Evolutionary conservation across 179 eudicot genomes (phyloP).

Genomic region (Drosera spatulata): DNA sequence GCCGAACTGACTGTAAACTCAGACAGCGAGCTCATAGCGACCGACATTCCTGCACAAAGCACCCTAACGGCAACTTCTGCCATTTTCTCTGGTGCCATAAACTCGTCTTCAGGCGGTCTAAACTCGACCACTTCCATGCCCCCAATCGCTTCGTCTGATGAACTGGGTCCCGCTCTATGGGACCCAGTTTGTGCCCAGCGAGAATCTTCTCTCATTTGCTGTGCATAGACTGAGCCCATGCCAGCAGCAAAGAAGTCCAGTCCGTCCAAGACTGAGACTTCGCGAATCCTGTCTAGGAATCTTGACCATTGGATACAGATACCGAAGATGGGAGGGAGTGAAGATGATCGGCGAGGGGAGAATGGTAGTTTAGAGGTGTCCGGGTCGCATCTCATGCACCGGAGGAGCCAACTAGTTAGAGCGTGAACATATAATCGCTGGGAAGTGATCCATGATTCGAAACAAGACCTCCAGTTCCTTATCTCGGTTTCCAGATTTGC

Average conservation of each 20-base stretch:
- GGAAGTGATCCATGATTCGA: conserved; percentile 77
- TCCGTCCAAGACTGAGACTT: conserved; percentile 71
- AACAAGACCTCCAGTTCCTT: conserved; percentile 73
- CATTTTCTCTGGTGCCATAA: conserved; percentile 73
- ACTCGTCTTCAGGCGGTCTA: conserved; percentile 35
- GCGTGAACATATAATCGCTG: conserved; percentile 77
- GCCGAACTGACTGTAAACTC: conserved; percentile 78
- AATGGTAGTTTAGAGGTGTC: conserved; percentile 49
- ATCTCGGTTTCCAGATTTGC: conserved; percentile 76
- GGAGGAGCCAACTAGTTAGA: conserved; percentile 64
- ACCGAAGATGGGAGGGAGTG: conserved; percentile 52
- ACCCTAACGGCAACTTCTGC: conserved; percentile 85
- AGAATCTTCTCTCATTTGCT: conserved; percentile 50
- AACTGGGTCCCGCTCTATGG: conserved; percentile 31
- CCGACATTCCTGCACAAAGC: conserved; percentile 93
- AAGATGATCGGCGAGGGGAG: conserved; percentile 60
- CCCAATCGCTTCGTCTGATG: conserved; percentile 15
- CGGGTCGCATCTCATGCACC: conserved; percentile 52
- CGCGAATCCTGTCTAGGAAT: conserved; percentile 48
- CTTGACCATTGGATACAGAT: conserved; percentile 66
- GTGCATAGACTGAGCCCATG: conserved; percentile 75
- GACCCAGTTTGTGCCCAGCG: conserved; percentile 32
- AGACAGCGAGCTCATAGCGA: conserved; percentile 71
- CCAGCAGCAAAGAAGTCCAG: conserved; percentile 84
- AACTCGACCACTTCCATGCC: conserved; percentile 62